These are phyloP conservation scores for Aspergillus hortae DNA, from an alignment of 2,329 filamentous ascomycete species.

Conservation along the genomic window DNA sequence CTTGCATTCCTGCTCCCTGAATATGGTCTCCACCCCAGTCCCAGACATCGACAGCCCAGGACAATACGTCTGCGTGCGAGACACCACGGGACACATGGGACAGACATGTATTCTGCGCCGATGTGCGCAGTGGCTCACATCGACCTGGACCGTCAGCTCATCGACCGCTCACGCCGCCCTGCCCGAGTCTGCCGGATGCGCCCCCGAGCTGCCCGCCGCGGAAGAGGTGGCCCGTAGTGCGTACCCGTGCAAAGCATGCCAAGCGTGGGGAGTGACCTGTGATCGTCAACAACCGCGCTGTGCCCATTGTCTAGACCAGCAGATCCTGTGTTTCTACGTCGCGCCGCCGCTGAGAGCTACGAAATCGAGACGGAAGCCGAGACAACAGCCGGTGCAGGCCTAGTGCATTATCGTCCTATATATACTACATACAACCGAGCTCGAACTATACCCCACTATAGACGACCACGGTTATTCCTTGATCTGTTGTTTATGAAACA, in stretches of 20 bases:
- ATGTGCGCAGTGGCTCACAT: slow-evolving; percentile 18
- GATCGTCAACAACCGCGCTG: slow-evolving; percentile 29
- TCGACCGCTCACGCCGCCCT: neutral
- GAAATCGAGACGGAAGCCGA: too few species aligned
- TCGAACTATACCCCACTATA: slow-evolving; percentile 1
- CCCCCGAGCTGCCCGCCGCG: too few species aligned
- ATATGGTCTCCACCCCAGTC: slow-evolving; percentile 5
- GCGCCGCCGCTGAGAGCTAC: slow-evolving; percentile 11
- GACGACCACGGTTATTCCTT: slow-evolving; percentile 35
- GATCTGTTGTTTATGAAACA: slow-evolving; percentile 47
- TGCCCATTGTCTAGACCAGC: slow-evolving; percentile 29
- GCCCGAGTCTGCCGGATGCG: neutral
- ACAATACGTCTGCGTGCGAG: slow-evolving; percentile 2
- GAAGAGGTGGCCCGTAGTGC: neutral
- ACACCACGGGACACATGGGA: slow-evolving; percentile 1
- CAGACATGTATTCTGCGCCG: slow-evolving; percentile 8
- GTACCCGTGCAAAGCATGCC: slow-evolving; percentile 27
- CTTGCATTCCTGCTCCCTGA: too few species aligned
- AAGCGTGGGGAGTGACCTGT: slow-evolving; percentile 24
- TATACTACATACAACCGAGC: too few species aligned
- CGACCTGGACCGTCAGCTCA: slow-evolving; percentile 7
- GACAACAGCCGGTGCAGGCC: slow-evolving; percentile 18
- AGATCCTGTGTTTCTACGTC: slow-evolving; percentile 34
- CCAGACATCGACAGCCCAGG: neutral
- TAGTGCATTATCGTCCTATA: slow-evolving; percentile 29